Base-by-base conservation (phyloP, 371 early-diverging fungal species). In the Circinella minor region DNA sequence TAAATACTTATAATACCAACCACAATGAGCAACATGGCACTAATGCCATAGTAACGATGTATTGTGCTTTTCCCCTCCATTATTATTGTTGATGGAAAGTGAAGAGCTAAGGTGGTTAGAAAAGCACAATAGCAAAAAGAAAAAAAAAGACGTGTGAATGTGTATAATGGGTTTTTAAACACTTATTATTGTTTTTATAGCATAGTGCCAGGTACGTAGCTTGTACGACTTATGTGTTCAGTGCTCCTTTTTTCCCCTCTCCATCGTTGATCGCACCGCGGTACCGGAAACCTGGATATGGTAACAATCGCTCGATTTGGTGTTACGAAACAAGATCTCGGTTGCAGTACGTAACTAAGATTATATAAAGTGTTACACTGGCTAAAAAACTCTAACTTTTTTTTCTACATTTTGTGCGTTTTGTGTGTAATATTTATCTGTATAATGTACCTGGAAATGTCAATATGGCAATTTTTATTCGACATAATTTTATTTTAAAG, bases 1-100 rank as follows among this genome's bases (percentile, higher is more conserved):
- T 77, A 77, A 46, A 80, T 59, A 54, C 76, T 77, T 4, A 64
- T 75, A 6, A 69, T 43, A 11, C 78, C 76, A 62, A 80, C 75
- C 39, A 80, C 63, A 7, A 72, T 68, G 20, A 80, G n/a, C 9
- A 72, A 71, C 18, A 72, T 67, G 7, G 69, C 67, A 7, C 68
- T 69, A 8, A 67, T 3, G 8, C 67, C 37, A 10, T 67, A 43
- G 3, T 11, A 54, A 9, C 75, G 69, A 65, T 20, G 37, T 39
- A 20, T 37, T 36, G 37, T 37, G 8, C 27, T 27, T 27, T 36
- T 65, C 36, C 36, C n/a, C 14, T 37, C 51, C 11, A 15, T 15
- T 51, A n/a, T n/a, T 51, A 15, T 17, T 14, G n/a, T 13, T n/a
- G 1, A n/a, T 15, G 1, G 15, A 13, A 15, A 51, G 5, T 8